Base-by-base conservation (phyloP, 148 eudicot genomes). In the Cornus kousa region DNA sequence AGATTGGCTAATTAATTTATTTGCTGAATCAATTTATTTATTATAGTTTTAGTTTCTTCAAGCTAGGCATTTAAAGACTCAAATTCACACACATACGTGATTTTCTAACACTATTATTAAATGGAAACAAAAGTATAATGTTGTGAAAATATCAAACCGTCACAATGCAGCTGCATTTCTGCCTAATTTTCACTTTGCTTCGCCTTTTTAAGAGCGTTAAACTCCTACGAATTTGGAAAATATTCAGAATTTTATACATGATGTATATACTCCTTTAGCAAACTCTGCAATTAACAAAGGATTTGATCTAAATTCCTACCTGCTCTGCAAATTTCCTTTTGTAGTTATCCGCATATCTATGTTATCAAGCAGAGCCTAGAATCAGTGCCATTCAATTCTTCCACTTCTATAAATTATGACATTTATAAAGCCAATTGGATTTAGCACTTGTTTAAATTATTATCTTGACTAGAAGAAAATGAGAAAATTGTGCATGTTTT, bases 271-370 rank as follows among this genome's bases (percentile, higher is more conserved):
- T 39, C 28, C 55, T 43, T 19, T 9, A 5, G n/a, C n/a, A n/a
- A n/a, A n/a, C n/a, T n/a, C n/a, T 55, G 24, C 24, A 62, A 33
- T 17, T 71, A 35, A 75, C 28, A 57, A 24, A 74, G 46, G 69
- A 65, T 71, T 50, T 48, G 39, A 81, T 17, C 13, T 66, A n/a
- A 50, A 31, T 24, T 62, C 40, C 57, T 90, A 94, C 98, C 97
- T 91, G 91, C 70, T 91, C 95, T 48, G 97, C 89, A 23, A 78
- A 91, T 86, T 92, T 87, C 79, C 93, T 88, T 85, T 87, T 91
- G 89, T 88, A 85, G 84, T 57, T 91, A 31, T 87, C 79, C 3
- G 59, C 88, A 74, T 84, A 92, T 86, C 98, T 94, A 88, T 80
- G 39, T 83, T 17, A 67, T 73, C 28, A 69, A 43, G n/a, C 55